Evolutionary conservation across 306 rosid genomes (phyloP).

Genomic region (Malus orientalis): DNA sequence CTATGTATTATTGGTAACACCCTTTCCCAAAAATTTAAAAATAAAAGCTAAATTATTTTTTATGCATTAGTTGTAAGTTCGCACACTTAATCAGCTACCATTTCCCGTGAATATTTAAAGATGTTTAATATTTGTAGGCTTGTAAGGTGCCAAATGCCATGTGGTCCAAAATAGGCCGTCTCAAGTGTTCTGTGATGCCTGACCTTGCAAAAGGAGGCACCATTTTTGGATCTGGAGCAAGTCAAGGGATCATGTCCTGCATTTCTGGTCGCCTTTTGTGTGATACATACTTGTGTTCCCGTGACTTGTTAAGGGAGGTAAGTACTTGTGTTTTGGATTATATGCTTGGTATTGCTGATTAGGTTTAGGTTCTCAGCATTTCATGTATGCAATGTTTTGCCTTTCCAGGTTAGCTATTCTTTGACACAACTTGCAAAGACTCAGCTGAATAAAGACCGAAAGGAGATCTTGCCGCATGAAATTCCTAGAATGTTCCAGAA

Average conservation of each 20-base stretch:
- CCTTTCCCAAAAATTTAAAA: neutral
- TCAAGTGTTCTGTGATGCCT: slow-evolving; percentile 84
- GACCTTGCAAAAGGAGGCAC: slow-evolving; percentile 60
- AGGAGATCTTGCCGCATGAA: slow-evolving; percentile 79
- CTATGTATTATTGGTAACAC: neutral
- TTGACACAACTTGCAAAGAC: slow-evolving; percentile 81
- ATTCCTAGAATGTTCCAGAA: slow-evolving; percentile 69
- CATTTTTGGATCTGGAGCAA: slow-evolving; percentile 82
- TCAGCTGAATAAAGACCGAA: slow-evolving; percentile 78
- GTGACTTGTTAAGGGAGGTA: slow-evolving; percentile 95
- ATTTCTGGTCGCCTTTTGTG: slow-evolving; percentile 91
- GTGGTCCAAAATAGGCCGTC: slow-evolving; percentile 98
- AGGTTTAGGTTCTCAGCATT: neutral
- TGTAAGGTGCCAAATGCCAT: slow-evolving; percentile 62
- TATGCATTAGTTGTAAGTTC: neutral
- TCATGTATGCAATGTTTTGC: slow-evolving; percentile 14
- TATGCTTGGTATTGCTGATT: slow-evolving; percentile 2
- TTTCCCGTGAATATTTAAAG: slow-evolving; percentile 5
- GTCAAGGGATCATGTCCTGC: slow-evolving; percentile 86
- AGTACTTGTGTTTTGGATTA: slow-evolving; percentile 17
- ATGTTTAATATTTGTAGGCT: slow-evolving; percentile 38
- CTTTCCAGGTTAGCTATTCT: slow-evolving; percentile 85
- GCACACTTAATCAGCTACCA: slow-evolving; percentile 1
- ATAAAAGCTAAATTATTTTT: neutral
- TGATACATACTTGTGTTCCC: slow-evolving; percentile 83